Percentiles rank a stretch among this genome's conserved stretches.
Conservation (phyloP, 441 rosid species). For the Syzygium syzygioides region DNA sequence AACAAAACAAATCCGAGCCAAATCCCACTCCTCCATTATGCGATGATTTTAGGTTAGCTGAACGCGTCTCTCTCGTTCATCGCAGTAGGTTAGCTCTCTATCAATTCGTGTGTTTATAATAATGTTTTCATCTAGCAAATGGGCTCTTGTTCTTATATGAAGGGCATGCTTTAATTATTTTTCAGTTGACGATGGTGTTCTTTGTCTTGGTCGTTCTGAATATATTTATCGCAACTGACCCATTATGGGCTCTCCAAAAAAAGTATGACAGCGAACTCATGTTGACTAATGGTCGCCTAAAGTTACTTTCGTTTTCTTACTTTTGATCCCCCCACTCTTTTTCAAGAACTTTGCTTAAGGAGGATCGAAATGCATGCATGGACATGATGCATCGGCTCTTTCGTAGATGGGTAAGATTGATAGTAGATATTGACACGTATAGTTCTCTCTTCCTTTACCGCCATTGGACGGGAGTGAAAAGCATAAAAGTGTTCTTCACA, state of each 20-base stretch:
- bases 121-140: background rate
- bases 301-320: background rate
- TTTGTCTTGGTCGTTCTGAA: background rate
- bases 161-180: background rate
- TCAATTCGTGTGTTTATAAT: background rate
- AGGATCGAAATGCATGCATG: background rate
- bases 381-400: background rate
- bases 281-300: background rate
- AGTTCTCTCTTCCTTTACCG: background rate
- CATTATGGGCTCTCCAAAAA: background rate
- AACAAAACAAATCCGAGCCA: constrained; percentile 29
- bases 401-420: background rate
- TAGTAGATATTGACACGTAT: background rate
- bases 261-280: background rate
- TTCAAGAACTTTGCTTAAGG: background rate
- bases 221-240: background rate
- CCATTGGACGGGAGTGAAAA: background rate
- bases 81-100: constrained; percentile 14
- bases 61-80: constrained; percentile 19
- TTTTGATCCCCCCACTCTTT: background rate
- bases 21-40: constrained; percentile 49
- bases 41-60: constrained; percentile 22
- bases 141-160: background rate
- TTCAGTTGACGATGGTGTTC: background rate
- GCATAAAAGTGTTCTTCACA: background rate